A percentile compares a stretch with the other conserved stretches of the same genome.
phyloP scores from a whole-genome alignment of 345 rosid genomes.

The Eucalyptus dawsonii region DNA sequence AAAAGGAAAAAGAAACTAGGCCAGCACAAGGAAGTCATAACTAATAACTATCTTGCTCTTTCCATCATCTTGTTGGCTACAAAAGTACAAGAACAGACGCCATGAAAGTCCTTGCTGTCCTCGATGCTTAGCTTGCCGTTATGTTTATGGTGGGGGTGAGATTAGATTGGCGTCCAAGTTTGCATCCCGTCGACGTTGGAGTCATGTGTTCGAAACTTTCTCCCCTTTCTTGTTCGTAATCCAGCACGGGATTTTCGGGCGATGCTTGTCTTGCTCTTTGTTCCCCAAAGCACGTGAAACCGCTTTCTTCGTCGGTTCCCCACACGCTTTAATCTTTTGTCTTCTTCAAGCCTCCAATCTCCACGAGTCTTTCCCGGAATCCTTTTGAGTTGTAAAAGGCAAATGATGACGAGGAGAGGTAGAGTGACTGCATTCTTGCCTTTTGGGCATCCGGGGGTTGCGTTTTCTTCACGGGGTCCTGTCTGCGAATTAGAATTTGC shows the following conservation, averaged over 20 bases:
- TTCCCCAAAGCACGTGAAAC: not conserved
- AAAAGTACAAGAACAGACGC: not conserved
- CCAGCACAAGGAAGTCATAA: not conserved
- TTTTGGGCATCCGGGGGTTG: not conserved
- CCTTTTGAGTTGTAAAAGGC: not conserved
- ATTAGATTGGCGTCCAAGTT: not conserved
- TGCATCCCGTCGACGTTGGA: not conserved
- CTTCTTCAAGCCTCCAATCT: not conserved
- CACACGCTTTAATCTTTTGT: not conserved
- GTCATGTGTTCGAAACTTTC: not conserved
- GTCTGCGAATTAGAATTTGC: not conserved
- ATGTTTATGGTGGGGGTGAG: not conserved
- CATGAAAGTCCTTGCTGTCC: not conserved
- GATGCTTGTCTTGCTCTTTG: not conserved
- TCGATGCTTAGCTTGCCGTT: not conserved
- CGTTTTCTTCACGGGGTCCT: not conserved
- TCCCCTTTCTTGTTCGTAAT: not conserved
- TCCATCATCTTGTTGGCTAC: not conserved
- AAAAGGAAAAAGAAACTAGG: not conserved
- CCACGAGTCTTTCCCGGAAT: not conserved
- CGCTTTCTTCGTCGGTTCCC: not conserved
- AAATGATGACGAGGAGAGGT: not conserved
- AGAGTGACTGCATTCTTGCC: not conserved
- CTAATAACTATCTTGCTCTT: not conserved
- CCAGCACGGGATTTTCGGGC: not conserved